Evolutionary conservation across 2,329 filamentous ascomycete species (phyloP).

Genomic region (Fusarium agapanthi): DNA sequence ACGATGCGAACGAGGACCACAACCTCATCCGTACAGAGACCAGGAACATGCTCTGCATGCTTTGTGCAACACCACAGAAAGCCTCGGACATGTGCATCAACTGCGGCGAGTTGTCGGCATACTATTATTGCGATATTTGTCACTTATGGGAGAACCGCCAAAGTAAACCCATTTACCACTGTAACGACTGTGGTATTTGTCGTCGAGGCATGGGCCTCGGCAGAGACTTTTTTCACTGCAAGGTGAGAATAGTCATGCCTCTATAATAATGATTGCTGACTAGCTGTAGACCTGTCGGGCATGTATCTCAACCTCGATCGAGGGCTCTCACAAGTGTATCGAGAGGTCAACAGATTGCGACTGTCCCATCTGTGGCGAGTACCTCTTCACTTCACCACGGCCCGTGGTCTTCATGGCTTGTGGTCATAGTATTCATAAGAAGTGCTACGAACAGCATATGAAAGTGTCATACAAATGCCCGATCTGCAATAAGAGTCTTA

Average conservation of each 20-base stretch:
- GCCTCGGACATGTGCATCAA: constrained; percentile 80
- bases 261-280: not conserved
- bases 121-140: constrained; percentile 93
- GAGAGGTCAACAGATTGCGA: constrained; percentile 94
- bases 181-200: constrained; percentile 94
- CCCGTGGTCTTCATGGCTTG: constrained; percentile 94
- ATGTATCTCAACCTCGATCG: constrained; percentile 89
- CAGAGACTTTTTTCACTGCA: constrained; percentile 98
- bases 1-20: constrained; percentile 85
- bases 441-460: constrained; percentile 89
- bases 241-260: constrained; percentile 64
- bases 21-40: constrained; percentile 82
- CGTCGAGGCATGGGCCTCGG: constrained; percentile 88
- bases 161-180: constrained; percentile 94
- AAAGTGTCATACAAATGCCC: constrained; percentile 93
- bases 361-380: constrained; percentile 96
- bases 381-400: constrained; percentile 91
- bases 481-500: constrained; percentile 94
- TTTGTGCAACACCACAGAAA: constrained; percentile 85
- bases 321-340: constrained; percentile 89
- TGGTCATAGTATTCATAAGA: constrained; percentile 93
- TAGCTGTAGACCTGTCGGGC: constrained; percentile 79
- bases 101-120: constrained; percentile 80
- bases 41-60: constrained; percentile 97
- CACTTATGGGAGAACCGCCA: constrained; percentile 97